These are phyloP conservation scores for Malbranchea zuffiana DNA, from an alignment of 2,329 filamentous ascomycete species.

Conservation along the genomic window DNA sequence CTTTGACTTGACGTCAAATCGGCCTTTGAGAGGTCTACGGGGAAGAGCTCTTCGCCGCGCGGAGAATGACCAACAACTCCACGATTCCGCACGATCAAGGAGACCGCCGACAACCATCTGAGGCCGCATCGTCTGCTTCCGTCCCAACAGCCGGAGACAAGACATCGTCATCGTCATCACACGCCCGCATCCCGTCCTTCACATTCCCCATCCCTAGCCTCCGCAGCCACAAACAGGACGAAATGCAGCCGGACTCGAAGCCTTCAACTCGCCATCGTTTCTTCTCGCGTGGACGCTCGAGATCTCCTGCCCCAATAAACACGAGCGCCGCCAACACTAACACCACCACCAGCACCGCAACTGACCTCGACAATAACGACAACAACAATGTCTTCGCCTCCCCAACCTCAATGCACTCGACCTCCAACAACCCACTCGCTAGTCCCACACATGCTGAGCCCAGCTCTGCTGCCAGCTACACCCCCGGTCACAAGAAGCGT, in stretches of 20 bases:
- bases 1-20: no score
- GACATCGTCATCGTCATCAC: no score
- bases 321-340: conserved; percentile 12
- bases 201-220: neutral
- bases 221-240: conserved; percentile 1
- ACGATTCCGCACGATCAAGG: no score
- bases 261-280: conserved; percentile 13
- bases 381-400: conserved; percentile 1
- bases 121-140: no score
- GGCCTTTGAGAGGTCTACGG: no score
- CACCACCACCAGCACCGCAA: conserved; percentile 14
- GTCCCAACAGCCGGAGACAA: no score
- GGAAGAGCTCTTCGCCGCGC: neutral
- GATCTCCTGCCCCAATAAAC: conserved; percentile 17
- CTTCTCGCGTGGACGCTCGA: conserved; percentile 14
- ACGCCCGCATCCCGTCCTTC: conserved; percentile 4
- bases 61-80: no score
- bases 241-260: conserved; percentile 1
- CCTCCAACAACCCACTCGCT: neutral
- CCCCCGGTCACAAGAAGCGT: conserved; percentile 10
- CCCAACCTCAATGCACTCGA: conserved; percentile 5
- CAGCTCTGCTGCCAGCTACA: conserved; percentile 1
- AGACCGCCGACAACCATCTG: no score
- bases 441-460: conserved; percentile 16
- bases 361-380: neutral